Evolutionary conservation across 495 filamentous ascomycete species (phyloP).

Genomic region (Podospora pseudocomata): DNA sequence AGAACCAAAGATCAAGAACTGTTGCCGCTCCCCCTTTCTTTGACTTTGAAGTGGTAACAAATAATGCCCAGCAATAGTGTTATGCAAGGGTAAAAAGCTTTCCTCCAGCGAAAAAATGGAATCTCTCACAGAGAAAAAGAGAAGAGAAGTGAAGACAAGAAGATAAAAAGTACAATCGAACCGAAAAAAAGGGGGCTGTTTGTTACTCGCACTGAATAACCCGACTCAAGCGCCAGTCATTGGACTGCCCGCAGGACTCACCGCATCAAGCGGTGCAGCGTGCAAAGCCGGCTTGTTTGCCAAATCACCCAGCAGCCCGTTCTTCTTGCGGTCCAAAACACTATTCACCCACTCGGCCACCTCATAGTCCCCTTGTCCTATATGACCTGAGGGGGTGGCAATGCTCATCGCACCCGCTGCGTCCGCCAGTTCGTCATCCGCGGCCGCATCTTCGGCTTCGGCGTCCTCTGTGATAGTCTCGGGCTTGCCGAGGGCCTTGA

Average conservation of each 20-base stretch:
- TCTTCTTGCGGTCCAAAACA: conserved; percentile 59
- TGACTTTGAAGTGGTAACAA: neutral
- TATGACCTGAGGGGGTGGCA: conserved; percentile 34
- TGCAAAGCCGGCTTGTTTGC: conserved; percentile 67
- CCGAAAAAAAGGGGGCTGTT: neutral
- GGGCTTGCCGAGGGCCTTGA: conserved; percentile 76
- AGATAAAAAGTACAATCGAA: neutral
- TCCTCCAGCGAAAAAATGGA: neutral
- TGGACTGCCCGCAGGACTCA: conserved; percentile 46
- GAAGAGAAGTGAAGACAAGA: conserved; percentile 5
- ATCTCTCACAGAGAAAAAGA: neutral
- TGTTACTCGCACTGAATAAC: neutral
- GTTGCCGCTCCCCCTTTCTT: neutral
- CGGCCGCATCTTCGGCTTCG: conserved; percentile 54
- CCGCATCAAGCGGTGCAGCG: conserved; percentile 66
- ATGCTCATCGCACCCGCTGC: conserved; percentile 42
- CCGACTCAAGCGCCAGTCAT: conserved; percentile 4
- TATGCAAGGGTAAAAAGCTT: neutral
- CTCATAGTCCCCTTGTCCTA: conserved; percentile 60
- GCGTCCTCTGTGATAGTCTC: conserved; percentile 73
- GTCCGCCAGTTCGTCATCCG: conserved; percentile 46
- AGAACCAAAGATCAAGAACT: neutral
- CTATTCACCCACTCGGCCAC: conserved; percentile 81
- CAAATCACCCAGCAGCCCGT: conserved; percentile 39
- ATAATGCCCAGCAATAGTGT: neutral